phyloP scores from a whole-genome alignment of 2,329 filamentous ascomycete species.

The Paraphaeosphaeria sporulosa region DNA sequence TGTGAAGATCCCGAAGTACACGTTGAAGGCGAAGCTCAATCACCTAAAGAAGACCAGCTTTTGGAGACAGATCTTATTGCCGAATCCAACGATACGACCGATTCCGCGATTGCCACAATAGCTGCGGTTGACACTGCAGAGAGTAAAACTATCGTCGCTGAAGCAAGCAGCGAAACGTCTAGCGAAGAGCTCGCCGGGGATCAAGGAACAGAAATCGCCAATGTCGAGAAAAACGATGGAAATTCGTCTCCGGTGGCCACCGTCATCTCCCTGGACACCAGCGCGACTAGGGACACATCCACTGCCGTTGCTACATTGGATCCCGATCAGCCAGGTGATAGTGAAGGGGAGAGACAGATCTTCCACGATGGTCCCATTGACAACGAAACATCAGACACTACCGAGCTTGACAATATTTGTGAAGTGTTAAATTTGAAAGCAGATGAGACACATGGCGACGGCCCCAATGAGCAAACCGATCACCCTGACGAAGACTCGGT shows the following conservation, averaged over 20 bases:
- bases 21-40: not conserved
- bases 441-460: not conserved
- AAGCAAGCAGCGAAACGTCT: not conserved
- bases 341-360: not conserved
- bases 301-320: not conserved
- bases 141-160: not conserved
- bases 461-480: not conserved
- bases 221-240: not conserved
- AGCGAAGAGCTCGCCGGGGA: not conserved
- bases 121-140: not conserved
- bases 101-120: not conserved
- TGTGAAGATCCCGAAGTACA: not conserved
- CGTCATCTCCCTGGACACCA: not conserved
- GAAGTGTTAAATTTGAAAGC: no score
- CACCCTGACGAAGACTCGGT: not conserved
- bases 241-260: not conserved
- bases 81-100: not conserved
- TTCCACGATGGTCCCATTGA: not conserved
- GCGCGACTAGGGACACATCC: not conserved
- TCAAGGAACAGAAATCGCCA: not conserved
- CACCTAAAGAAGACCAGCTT: no score
- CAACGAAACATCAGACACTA: not conserved
- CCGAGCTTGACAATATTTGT: not conserved
- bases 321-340: not conserved
- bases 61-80: not conserved